Conservation (phyloP, 2,329 filamentous ascomycete species). For the Mycogone perniciosa region DNA sequence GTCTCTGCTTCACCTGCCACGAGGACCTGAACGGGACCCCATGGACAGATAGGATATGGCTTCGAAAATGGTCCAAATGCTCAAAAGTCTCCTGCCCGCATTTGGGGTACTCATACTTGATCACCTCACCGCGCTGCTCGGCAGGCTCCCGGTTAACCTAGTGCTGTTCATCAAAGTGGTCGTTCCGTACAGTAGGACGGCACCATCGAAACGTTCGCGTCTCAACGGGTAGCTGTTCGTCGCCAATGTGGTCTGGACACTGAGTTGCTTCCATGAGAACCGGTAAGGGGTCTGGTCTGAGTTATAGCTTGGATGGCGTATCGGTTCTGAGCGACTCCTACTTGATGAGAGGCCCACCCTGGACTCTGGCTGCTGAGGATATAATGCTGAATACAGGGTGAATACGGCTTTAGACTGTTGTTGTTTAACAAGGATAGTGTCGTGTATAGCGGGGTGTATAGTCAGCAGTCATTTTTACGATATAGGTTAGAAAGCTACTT, state of each 20-base stretch:
- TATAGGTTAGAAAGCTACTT: too few species aligned
- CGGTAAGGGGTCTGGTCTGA: conserved; percentile 13
- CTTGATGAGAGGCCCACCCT: not conserved
- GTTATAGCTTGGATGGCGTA: not conserved
- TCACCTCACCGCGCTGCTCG: conserved; percentile 10
- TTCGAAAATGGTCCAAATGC: conserved; percentile 14
- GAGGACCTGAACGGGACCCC: conserved; percentile 11
- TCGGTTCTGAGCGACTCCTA: not conserved
- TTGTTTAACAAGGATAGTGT: too few species aligned
- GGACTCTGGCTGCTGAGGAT: too few species aligned
- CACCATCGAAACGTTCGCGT: conserved; percentile 8
- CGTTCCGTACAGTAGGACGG: conserved; percentile 13
- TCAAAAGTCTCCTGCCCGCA: conserved; percentile 16
- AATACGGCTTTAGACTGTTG: too few species aligned
- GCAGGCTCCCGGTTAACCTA: conserved; percentile 14
- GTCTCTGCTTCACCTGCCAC: not conserved
- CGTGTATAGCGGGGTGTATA: too few species aligned
- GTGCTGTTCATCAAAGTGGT: conserved; percentile 19
- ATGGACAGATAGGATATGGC: conserved; percentile 13
- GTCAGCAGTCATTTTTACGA: too few species aligned
- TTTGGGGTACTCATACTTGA: conserved; percentile 15
- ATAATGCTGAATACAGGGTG: too few species aligned
- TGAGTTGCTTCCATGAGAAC: conserved; percentile 16
- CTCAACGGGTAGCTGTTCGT: conserved; percentile 12
- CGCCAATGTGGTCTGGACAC: conserved; percentile 16